Evolutionary conservation across 2,329 filamentous ascomycete genomes (phyloP), one percentile per base, ranked within the genome.

Genomic region (Colletotrichum australisinense): DNA sequence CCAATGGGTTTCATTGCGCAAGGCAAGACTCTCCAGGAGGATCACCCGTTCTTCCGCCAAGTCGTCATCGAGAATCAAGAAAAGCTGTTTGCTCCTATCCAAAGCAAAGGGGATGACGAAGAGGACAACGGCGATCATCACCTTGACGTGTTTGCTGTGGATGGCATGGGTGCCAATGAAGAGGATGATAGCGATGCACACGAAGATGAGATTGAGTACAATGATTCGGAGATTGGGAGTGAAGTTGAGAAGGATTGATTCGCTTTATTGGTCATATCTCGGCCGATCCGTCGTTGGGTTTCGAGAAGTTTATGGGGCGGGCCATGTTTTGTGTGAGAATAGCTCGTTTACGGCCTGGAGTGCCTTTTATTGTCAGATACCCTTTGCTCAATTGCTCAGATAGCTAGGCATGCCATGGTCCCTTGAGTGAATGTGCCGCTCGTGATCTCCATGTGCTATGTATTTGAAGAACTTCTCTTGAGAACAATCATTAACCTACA

Each of bases 1-100:
- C 90, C 89, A 0, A 91, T 92, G 85, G 89, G 89, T 0, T 88
- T 87, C 76, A 69, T 91, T 5, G 86, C 86, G 3, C 86, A 88
- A 14, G 87, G 89, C 14, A 89, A 88, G 72, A 77, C 81, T 0
- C 80, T 92, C 0, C 80, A 80, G 0, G 77, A 79, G 5, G 82
- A 82, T 14, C 89, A 91, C 65, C 80, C 86, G 0, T 91, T 92
- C 80, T 91, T 92, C 46, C 75, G 80, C 7, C 67, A 69, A 35
- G 55, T 52, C 42, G 67, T 53, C 3, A 49, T 38, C 8, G 55
- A 63, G 26, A 67, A 38, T 12, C n/a, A 75, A 73, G 32, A 79
- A 73, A 14, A 71, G 52, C 46, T 74, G 3, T 67, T 74, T 14
- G 64, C 55, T 8, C 66, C 60, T 4, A 49, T 64, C 6, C 55